Evolutionary conservation across 495 filamentous ascomycete species (phyloP), one percentile per base, ranked within the genome.

Genomic region (Parathielavia appendiculata): DNA sequence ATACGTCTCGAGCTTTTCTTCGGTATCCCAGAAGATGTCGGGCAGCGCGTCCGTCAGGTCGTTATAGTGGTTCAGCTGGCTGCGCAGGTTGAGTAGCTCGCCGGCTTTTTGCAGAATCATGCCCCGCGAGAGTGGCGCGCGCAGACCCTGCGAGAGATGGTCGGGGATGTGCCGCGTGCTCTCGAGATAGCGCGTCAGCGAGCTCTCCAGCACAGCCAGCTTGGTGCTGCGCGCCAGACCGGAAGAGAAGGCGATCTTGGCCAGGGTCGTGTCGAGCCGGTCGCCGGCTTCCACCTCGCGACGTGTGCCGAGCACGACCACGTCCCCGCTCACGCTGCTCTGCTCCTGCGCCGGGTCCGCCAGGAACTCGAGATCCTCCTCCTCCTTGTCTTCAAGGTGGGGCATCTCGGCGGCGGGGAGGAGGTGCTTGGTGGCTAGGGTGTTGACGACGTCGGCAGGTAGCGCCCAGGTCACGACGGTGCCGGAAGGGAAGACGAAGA

Each of bases 401-500:
- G 90, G 82, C n/a, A 82, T 78, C 56, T 85, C 81, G 5, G 92
- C 91, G 1, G 92, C 91, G 0, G 85, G 83, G 0, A 87, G 76
- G 8, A 95, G 73, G 36, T 86, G 86, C 51, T 79, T 79, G 6
- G 86, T 86, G 4, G 92, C 86, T n/a, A 97, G 73, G 23, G 81
- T 82, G 16, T 80, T 82, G 13, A 87, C 85, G 19, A 88, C 81
- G 34, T 83, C 82, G 53, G 89, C 79, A 0, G 88, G 84, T 3
- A 96, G 77, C 8, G 84, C 85, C 93, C 93, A 98, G 32, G 89
- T 82, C 10, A 97, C 93, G 5, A 97, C 82, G n/a, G 91, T 95
- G 4, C 93, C 93, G 1, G 92, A 96, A 6, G 93, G 91, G 64
- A 98, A 98, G n/a, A 98, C 84, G 62, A 97, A 97, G 14, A 97